Percentiles rank a stretch among this genome's conserved stretches.
These are phyloP conservation scores for Trametes sanguinea DNA, from an alignment of 768 basidiomycete genomes.

Conservation along the genomic window DNA sequence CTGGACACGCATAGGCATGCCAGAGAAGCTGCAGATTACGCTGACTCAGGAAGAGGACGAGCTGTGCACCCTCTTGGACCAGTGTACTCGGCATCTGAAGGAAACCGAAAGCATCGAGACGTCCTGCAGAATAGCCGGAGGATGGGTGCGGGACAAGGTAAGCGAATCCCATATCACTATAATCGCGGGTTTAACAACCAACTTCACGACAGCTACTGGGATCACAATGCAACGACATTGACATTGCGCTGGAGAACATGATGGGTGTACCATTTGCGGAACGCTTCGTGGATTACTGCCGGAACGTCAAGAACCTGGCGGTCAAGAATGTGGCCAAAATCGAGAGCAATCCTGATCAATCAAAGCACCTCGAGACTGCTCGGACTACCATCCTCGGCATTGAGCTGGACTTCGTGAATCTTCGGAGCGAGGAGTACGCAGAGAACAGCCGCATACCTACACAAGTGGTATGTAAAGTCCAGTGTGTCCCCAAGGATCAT, in stretches of 20 bases:
- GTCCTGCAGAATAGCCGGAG: constrained; percentile 90
- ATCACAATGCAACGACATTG: constrained; percentile 85
- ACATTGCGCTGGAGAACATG: constrained; percentile 85
- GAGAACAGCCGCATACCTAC: constrained; percentile 87
- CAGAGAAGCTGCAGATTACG: constrained; percentile 42
- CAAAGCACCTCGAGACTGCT: constrained; percentile 97
- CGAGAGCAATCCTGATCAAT: constrained; percentile 93
- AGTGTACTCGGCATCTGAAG: constrained; percentile 63
- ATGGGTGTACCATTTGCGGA: constrained; percentile 91
- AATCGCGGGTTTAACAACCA: too few relatives aligned
- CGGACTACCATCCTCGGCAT: constrained; percentile 76
- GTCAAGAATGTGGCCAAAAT: constrained; percentile 76
- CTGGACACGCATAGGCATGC: constrained; percentile 33
- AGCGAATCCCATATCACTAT: constrained; percentile 17
- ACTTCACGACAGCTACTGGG: constrained; percentile 66
- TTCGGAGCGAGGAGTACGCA: constrained; percentile 91
- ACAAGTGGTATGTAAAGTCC: constrained; percentile 59
- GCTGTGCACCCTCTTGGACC: constrained; percentile 79
- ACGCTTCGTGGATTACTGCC: constrained; percentile 66
- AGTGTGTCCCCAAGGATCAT: not conserved
- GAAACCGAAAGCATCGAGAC: constrained; percentile 54
- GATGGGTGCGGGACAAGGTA: constrained; percentile 99
- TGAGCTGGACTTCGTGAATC: constrained; percentile 92
- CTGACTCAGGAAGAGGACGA: constrained; percentile 69
- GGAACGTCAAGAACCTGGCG: constrained; percentile 49